These are phyloP conservation scores for Aspergillus diversus DNA, from an alignment of 495 filamentous ascomycete species.

Conservation along the genomic window DNA sequence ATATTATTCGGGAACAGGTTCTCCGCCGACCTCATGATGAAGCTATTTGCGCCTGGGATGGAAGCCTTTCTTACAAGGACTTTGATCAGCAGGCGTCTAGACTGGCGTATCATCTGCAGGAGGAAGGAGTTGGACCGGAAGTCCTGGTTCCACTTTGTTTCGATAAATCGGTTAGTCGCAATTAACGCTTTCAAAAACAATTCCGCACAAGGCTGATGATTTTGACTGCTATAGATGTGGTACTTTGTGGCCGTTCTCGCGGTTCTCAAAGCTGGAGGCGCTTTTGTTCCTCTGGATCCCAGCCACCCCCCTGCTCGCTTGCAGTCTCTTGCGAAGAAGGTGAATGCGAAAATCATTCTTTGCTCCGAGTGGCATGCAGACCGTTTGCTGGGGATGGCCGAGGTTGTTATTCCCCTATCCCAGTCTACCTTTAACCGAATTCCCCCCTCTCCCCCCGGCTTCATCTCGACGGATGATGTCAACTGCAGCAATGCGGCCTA, in stretches of 20 bases:
- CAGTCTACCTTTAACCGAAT: conserved; percentile 36
- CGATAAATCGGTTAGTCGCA: conserved; percentile 5
- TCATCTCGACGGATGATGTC: conserved; percentile 22
- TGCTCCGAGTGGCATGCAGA: conserved; percentile 38
- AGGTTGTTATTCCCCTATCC: conserved; percentile 35
- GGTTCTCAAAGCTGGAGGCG: conserved; percentile 59
- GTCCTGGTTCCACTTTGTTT: conserved; percentile 12
- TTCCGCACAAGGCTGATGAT: too few species aligned
- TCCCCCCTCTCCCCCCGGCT: neutral
- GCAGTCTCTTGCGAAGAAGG: conserved; percentile 42
- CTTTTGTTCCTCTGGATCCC: conserved; percentile 62
- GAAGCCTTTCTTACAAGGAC: conserved; percentile 2
- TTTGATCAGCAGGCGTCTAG: neutral
- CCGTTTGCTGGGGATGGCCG: conserved; percentile 33
- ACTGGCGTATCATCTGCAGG: conserved; percentile 5
- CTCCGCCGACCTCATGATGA: conserved; percentile 5
- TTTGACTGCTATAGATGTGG: conserved; percentile 2
- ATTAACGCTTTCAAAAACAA: too few species aligned
- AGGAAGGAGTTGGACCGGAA: conserved; percentile 8
- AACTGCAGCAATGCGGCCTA: conserved; percentile 38
- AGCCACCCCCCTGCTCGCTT: conserved; percentile 53
- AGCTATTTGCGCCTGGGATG: conserved; percentile 13
- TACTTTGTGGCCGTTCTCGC: conserved; percentile 5
- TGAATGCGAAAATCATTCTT: conserved; percentile 43
- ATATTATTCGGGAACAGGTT: conserved; percentile 10